Evolutionary conservation across 805 yeast species (phyloP), one percentile per base, ranked within the genome.

Genomic region (Yamadazyma endophytica): DNA sequence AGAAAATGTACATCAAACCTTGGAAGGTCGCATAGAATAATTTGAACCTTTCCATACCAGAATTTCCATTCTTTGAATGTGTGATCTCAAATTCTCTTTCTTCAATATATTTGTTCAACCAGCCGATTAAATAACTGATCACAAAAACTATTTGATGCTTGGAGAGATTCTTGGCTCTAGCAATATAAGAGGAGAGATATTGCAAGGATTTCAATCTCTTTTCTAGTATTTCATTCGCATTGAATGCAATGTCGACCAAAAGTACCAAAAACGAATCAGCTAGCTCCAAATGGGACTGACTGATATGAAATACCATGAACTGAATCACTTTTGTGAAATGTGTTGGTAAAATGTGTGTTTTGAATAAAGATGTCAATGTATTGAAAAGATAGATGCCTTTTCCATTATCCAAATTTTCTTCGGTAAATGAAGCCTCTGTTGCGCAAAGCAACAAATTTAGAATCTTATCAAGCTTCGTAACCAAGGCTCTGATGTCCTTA

Each of bases 1-100:
- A 90, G 54, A 92, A 88, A 13, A 92, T 86, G 58, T 90, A 90
- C 39, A 90, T 67, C 35, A 92, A 63, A 0, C 96, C 87, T 59
- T 90, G 98, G 49, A 88, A 82, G 3, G 90, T 84, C 6, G 96
- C 85, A 54, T 90, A 90, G 41, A 92, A 84, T 57, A 87, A 70
- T 50, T 83, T 82, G 61, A 89, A 89, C 37, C 95, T 70, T 44
- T 87, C 94, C 95, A 89, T 85, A n/a, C 89, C 88, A 9, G 75
- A 75, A 27, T 35, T 29, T 37, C 41, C 45, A 26, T 36, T 29
- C 19, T 13, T 25, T 16, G 38, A 35, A 13, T 33, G 35, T 16
- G 32, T 31, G 6, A 87, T 83, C 55, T 92, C 97, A 27, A 68
- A 61, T 55, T 90, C 97, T 46, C 97, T 72, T 56, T 89, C 96